Conservation (phyloP, 75 land plant genomes). For the Pseudotsuga menziesii region DNA sequence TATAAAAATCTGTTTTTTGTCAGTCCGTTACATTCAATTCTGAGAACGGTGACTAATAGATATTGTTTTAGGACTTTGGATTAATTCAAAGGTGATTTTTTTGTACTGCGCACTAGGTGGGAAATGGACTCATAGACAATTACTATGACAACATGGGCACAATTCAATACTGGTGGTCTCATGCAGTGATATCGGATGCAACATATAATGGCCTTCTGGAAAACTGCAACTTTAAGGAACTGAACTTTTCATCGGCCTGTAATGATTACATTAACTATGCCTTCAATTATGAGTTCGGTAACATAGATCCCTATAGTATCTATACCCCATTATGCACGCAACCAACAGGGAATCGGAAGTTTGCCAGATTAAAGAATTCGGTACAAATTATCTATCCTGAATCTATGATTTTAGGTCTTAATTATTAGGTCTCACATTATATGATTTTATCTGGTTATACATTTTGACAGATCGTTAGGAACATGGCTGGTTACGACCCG, state of each 20-base stretch:
- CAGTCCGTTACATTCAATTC: too few relatives aligned
- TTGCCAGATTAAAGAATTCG: background rate
- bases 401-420: too few relatives aligned
- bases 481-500: conserved; percentile 46
- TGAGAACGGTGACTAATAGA: too few relatives aligned
- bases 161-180: conserved; percentile 73
- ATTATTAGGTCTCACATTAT: background rate
- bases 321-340: conserved; percentile 27
- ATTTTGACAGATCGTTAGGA: conserved; percentile 12
- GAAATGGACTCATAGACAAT: conserved; percentile 70
- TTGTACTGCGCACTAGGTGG: conserved; percentile 44
- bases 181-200: conserved; percentile 71
- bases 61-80: too few relatives aligned
- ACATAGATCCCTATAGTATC: conserved; percentile 38
- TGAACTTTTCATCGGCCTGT: background rate
- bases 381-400: conserved; percentile 5
- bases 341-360: background rate
- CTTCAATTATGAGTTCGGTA: conserved; percentile 27
- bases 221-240: conserved; percentile 56
- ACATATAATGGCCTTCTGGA: conserved; percentile 41
- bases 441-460: background rate
- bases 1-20: too few relatives aligned
- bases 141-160: conserved; percentile 69
- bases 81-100: too few relatives aligned
- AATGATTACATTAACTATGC: conserved; percentile 8